Conservation (phyloP, 306 rosid genomes). For the Citrullus colocynthis region DNA sequence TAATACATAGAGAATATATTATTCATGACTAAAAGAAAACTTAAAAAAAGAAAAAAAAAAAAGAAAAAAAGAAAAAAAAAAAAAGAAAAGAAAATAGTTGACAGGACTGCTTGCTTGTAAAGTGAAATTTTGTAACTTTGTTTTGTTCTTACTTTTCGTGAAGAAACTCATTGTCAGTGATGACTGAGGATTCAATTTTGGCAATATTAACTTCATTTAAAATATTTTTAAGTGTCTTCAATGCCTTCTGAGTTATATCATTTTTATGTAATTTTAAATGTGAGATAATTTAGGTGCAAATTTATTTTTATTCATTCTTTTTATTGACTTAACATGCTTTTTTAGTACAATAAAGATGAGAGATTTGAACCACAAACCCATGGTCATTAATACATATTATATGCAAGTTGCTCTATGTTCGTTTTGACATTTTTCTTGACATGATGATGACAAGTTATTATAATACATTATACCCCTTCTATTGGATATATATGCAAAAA, state of each 20-base stretch:
- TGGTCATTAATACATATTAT: too few species aligned
- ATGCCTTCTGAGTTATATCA: background rate
- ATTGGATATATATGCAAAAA: too few species aligned
- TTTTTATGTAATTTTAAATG: background rate
- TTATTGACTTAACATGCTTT: background rate
- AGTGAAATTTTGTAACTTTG: background rate
- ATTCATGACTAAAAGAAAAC: background rate
- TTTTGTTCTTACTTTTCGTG: background rate
- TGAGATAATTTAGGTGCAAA: background rate
- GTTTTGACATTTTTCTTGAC: background rate
- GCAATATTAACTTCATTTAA: background rate
- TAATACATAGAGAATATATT: background rate
- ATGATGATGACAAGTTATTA: background rate
- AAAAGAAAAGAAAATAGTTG: background rate
- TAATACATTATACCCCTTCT: too few species aligned
- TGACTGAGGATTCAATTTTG: background rate
- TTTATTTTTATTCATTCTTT: background rate
- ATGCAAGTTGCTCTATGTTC: too few species aligned
- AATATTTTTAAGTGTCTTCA: background rate
- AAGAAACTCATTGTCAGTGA: background rate
- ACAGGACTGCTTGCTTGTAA: constrained; percentile 5
- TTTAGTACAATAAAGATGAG: too few species aligned
- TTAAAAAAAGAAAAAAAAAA: background rate
- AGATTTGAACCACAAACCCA: too few species aligned
- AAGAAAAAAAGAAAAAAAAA: background rate